Conservation (phyloP, 495 filamentous ascomycete genomes). For the Aspergillus kassunensis region DNA sequence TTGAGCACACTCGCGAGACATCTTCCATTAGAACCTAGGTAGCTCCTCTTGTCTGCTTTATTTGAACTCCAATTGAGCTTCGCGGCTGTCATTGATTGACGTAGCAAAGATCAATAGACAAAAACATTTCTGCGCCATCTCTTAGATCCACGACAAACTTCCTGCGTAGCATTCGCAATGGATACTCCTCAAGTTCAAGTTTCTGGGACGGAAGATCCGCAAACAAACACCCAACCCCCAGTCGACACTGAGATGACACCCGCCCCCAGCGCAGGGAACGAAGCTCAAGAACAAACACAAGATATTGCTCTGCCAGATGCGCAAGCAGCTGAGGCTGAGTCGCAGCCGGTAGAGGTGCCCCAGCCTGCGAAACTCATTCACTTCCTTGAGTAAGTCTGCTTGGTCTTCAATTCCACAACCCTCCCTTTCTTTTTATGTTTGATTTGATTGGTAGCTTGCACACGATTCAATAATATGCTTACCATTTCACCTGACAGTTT, state of each 20-base stretch:
- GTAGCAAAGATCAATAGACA: too few species aligned
- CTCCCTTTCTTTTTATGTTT: not conserved
- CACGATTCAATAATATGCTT: not conserved
- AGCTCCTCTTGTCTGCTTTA: not conserved
- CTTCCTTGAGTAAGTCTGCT: constrained; percentile 33
- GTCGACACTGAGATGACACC: constrained; percentile 24
- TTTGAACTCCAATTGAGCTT: not conserved
- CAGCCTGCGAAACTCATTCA: constrained; percentile 20
- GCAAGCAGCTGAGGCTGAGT: constrained; percentile 18
- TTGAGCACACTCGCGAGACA: not conserved
- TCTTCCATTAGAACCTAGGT: not conserved
- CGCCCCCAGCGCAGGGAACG: constrained; percentile 12
- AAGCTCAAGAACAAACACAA: constrained; percentile 9
- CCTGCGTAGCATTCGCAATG: constrained; percentile 14
- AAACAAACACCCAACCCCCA: constrained; percentile 8
- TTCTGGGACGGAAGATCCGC: constrained; percentile 8
- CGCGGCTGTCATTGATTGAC: not conserved
- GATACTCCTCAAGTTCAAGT: constrained; percentile 27
- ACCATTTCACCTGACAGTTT: constrained; percentile 23
- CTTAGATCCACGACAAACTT: too few species aligned
- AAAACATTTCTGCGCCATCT: too few species aligned
- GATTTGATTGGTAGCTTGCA: too few species aligned
- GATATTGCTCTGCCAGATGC: constrained; percentile 23
- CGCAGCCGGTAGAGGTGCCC: constrained; percentile 10
- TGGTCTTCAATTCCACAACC: not conserved